Percentiles rank a stretch among this genome's conserved stretches.
phyloP scores from a whole-genome alignment of 2,329 filamentous ascomycete genomes.

The Bertia moriformis region DNA sequence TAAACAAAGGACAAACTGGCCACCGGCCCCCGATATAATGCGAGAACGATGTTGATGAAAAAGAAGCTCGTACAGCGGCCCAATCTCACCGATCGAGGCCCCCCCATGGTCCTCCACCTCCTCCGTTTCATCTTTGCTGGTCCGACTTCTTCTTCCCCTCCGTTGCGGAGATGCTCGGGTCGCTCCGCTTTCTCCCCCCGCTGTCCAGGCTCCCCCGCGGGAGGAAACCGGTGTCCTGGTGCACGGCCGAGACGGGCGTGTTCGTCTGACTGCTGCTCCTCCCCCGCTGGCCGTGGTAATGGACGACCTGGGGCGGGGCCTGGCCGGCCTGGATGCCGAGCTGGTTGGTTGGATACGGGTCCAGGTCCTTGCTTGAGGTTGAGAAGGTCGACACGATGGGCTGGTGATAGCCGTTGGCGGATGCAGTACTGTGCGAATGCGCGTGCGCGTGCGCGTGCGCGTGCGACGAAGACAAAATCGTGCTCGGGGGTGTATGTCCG shows the following conservation, averaged over 20 bases:
- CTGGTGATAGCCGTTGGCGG: slow-evolving; percentile 51
- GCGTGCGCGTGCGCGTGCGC: slow-evolving; percentile 6
- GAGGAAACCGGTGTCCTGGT: slow-evolving; percentile 29
- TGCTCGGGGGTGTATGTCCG: background rate
- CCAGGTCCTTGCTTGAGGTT: slow-evolving; percentile 55
- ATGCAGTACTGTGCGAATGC: slow-evolving; percentile 22
- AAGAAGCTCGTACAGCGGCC: too few species aligned
- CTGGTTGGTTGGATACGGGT: slow-evolving; percentile 53
- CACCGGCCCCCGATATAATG: too few species aligned
- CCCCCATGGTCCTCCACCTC: too few species aligned
- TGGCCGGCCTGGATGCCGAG: slow-evolving; percentile 48
- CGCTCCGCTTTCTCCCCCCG: background rate
- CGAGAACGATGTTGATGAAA: too few species aligned
- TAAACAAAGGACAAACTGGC: too few species aligned
- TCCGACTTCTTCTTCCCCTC: too few species aligned
- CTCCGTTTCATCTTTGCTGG: too few species aligned
- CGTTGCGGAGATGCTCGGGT: background rate
- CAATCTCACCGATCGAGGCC: too few species aligned
- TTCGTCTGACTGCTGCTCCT: slow-evolving; percentile 54
- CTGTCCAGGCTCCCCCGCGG: slow-evolving; percentile 18
- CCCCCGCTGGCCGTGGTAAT: slow-evolving; percentile 54
- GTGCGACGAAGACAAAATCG: background rate
- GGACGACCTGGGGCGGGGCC: slow-evolving; percentile 48
- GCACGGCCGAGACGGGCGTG: slow-evolving; percentile 40
- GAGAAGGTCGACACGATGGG: slow-evolving; percentile 56